Evolutionary conservation across 495 filamentous ascomycete genomes (phyloP), one percentile per base, ranked within the genome.

Genomic region (Sporormia fimetaria): DNA sequence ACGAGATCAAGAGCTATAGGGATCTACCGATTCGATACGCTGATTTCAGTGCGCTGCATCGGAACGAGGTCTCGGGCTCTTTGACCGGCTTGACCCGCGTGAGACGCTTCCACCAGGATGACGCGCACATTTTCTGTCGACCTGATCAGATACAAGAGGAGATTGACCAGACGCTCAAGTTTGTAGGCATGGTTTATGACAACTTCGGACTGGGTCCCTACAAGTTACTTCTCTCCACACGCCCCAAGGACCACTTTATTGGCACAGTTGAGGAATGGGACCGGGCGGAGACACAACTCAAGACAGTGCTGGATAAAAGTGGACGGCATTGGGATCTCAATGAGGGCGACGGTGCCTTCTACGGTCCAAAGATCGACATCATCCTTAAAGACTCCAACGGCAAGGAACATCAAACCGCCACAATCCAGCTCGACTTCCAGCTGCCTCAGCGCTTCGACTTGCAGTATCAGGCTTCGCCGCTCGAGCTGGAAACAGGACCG

Each of bases 301-400:
- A 69, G 36, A 57, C 72, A 32, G 81, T 86, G 0, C 63, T 95
- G 21, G 67, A 80, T 36, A 67, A 62, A 7, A 81, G 72, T 17
- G 75, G 76, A 2, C 68, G 72, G 32, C 55, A 68, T 17, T 94
- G 83, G 81, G 68, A 67, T 0, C 23, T 87, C 36, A 87, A 82
- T 47, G 70, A 76, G 46, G 85, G 84, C 5, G 87, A 93, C 44
- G 87, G 87, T 20, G 87, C 87, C 4, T 95, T 95, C 55, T 95
- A 94, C 58, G 87, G 87, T 0, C 87, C 87, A 7, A 95, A 95
- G 63, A 94, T 95, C 47, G 87, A 95, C 52, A 80, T 93, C 29
- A 79, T 92, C 31, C 62, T 94, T 8, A 75, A 71, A 46, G 87
- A 92, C 47, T 75, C 78, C 12, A 75, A 87, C 47, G 84, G 85